Evolutionary conservation across 768 basidiomycete species (phyloP).

Genomic region (Boletus huronensis): DNA sequence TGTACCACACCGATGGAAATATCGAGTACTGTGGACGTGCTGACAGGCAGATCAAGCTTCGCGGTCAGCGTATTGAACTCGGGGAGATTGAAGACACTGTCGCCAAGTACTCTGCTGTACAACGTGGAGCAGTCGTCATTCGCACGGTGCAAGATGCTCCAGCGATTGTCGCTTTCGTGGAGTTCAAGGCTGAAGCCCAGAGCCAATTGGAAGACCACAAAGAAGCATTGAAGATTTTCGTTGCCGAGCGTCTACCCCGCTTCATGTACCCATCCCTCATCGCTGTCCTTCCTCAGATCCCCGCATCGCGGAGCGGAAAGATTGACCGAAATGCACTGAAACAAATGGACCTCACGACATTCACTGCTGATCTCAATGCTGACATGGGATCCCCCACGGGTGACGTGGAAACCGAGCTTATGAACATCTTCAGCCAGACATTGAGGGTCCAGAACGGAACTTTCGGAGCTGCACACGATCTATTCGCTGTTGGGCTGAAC

Average conservation of each 20-base stretch:
- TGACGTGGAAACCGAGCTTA: conserved; percentile 27
- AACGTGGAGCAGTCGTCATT: conserved; percentile 25
- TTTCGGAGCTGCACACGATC: conserved; percentile 28
- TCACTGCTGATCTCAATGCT: conserved; percentile 18
- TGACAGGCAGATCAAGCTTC: conserved; percentile 34
- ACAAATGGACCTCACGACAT: conserved; percentile 24
- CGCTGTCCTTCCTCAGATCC: conserved; percentile 22
- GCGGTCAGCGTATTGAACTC: conserved; percentile 33
- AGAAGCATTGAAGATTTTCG: conserved; percentile 22
- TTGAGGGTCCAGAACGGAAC: conserved; percentile 19
- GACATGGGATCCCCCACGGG: conserved; percentile 26
- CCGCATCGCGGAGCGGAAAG: conserved; percentile 27
- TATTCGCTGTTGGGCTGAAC: conserved; percentile 31
- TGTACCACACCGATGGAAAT: conserved; percentile 28
- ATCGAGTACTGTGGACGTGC: conserved; percentile 32
- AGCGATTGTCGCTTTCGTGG: conserved; percentile 30
- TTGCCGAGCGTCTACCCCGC: conserved; percentile 30
- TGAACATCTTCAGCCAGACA: conserved; percentile 23
- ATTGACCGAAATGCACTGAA: conserved; percentile 28
- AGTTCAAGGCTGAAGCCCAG: conserved; percentile 15
- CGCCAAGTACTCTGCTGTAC: conserved; percentile 20
- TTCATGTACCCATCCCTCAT: conserved; percentile 33
- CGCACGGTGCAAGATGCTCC: conserved; percentile 27
- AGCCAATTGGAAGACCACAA: conserved; percentile 18
- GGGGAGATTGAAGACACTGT: conserved; percentile 33